Conservation (phyloP, 352 stramenopile species). For the Elongisporangium undulatum region DNA sequence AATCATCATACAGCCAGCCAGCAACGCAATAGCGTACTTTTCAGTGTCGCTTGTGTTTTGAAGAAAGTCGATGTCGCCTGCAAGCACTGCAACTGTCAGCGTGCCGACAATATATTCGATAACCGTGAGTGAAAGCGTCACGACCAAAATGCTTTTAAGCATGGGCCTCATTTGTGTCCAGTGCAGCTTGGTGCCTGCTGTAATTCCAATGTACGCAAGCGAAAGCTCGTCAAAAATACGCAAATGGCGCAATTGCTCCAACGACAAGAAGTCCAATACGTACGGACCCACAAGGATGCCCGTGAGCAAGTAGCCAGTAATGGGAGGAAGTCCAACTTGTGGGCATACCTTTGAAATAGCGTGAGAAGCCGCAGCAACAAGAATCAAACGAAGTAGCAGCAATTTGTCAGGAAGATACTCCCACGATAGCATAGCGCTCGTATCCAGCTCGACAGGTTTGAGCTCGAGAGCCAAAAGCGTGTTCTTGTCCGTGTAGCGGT, state of each 20-base stretch:
- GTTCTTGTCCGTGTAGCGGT: conserved; percentile 61
- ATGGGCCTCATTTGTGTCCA: conserved; percentile 61
- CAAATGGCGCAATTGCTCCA: conserved; percentile 36
- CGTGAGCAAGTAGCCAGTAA: conserved; percentile 64
- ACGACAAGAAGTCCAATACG: conserved; percentile 47
- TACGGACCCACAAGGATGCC: conserved; percentile 64
- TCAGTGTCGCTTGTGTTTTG: conserved; percentile 53
- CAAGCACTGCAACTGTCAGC: conserved; percentile 54
- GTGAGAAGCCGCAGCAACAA: conserved; percentile 57
- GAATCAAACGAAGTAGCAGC: conserved; percentile 47
- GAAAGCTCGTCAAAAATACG: conserved; percentile 63
- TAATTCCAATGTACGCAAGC: conserved; percentile 62
- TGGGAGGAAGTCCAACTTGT: conserved; percentile 49
- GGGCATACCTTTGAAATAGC: conserved; percentile 58
- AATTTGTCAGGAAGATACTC: conserved; percentile 51
- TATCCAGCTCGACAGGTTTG: conserved; percentile 53
- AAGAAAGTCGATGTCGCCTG: conserved; percentile 57
- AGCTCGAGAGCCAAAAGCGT: conserved; percentile 57
- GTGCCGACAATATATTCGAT: conserved; percentile 64
- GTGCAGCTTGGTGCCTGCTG: conserved; percentile 57
- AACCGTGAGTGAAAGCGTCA: conserved; percentile 48
- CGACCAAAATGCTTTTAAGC: conserved; percentile 42
- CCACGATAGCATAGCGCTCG: conserved; percentile 37
- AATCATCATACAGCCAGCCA: conserved; percentile 72
- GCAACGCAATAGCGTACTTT: conserved; percentile 53